Evolutionary conservation across 371 early-diverging fungal species (phyloP), one percentile per base, ranked within the genome.

Genomic region (Capniomyces stellatus): DNA sequence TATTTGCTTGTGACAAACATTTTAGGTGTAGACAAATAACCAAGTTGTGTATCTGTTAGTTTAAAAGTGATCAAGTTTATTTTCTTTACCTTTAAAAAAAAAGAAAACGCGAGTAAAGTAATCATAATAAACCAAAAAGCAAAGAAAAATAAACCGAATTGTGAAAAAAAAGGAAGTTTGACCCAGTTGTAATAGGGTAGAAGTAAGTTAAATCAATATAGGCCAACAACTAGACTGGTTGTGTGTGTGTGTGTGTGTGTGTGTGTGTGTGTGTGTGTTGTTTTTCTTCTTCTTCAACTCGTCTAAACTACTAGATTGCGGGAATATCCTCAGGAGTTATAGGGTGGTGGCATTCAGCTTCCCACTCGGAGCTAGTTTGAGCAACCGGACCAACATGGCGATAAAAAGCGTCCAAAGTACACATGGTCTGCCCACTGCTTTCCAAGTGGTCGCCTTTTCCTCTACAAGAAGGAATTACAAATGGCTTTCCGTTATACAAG

Each of bases 361-460:
- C 18, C 49, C 49, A 49, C 18, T 49, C 49, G 3, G 25, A n/a
- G 28, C n/a, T 24, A 3, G 49, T 49, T n/a, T n/a, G 18, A 27
- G 30, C 28, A 4, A 49, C 24, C 18, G 49, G 49, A n/a, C 28
- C 31, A 21, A 64, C 15, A 24, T 69, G 69, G 52, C 70, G 65
- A 30, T 70, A 64, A 61, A 87, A 83, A 2, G 85, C 81, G 3
- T 73, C 74, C 29, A 83, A 61, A 0, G 83, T 80, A 67, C 87
- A 87, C 62, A 84, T 55, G 13, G 67, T 64, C 54, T 73, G 61
- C 29, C 80, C 83, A 18, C 72, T 69, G 43, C 55, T 54, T 3
- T 62, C 64, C 52, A 74, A 75, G 57, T 87, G 85, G 24, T 72
- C 58, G 8, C 73, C 77, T 19, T 52, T 29, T 1, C 54, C 54